Percentiles rank a stretch among this genome's conserved stretches.
Conservation (phyloP, 1,284 basidiomycete species). For the Phellopilus nigrolimitatus region DNA sequence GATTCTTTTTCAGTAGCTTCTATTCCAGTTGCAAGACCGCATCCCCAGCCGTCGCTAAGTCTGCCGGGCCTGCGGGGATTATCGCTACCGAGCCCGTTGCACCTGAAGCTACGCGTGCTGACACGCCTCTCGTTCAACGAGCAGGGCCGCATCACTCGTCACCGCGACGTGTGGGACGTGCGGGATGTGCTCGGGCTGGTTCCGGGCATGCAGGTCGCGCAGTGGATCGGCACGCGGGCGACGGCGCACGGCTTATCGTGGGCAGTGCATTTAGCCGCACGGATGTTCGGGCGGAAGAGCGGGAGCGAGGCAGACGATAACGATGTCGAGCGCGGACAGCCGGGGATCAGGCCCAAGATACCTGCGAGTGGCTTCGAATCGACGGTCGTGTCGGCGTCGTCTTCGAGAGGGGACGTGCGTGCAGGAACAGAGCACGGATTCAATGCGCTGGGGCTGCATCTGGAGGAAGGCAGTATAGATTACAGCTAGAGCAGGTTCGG, state of each 20-base stretch:
- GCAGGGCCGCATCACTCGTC: conserved; percentile 64
- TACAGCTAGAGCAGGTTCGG: too few species aligned
- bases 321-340: conserved; percentile 9
- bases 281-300: conserved; percentile 14
- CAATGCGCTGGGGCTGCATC: too few species aligned
- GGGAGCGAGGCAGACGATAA: background rate
- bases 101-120: conserved; percentile 60
- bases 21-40: conserved; percentile 18
- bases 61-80: conserved; percentile 47
- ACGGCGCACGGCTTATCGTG: conserved; percentile 52
- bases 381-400: too few species aligned
- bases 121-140: conserved; percentile 72
- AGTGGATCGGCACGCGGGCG: conserved; percentile 62
- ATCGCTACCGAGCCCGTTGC: conserved; percentile 61
- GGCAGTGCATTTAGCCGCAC: conserved; percentile 23
- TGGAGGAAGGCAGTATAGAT: too few species aligned
- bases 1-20: conserved; percentile 25
- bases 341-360: too few species aligned
- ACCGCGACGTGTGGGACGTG: conserved; percentile 73
- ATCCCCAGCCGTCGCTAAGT: conserved; percentile 31
- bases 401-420: too few species aligned
- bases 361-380: too few species aligned
- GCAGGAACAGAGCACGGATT: too few species aligned
- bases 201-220: conserved; percentile 57
- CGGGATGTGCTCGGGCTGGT: conserved; percentile 63